phyloP scores from a whole-genome alignment of 2,329 filamentous ascomycete genomes.

The Scedosporium apiospermum region DNA sequence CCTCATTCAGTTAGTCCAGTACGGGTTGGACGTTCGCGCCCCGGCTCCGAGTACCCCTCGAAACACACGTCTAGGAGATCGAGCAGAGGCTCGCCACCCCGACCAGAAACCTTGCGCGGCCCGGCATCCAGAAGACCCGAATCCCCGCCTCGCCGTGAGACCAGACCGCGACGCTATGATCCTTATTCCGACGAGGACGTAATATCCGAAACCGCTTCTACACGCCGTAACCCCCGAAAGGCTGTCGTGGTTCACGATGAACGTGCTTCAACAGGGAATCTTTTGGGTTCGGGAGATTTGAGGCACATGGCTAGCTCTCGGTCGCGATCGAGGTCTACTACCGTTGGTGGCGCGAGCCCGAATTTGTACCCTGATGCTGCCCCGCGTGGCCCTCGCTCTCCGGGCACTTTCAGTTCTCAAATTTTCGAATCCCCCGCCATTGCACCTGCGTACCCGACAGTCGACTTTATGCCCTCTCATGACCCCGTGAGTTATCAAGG shows the following conservation, averaged over 20 bases:
- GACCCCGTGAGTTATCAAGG: constrained; percentile 9
- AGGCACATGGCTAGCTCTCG: not conserved
- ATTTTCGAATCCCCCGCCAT: not conserved
- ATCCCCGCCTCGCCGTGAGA: constrained; percentile 1
- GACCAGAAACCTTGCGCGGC: not conserved
- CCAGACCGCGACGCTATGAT: not conserved
- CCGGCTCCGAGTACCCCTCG: constrained; percentile 16
- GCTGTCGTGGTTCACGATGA: constrained; percentile 1
- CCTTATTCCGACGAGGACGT: not conserved
- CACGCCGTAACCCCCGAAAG: not conserved
- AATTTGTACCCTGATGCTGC: not conserved
- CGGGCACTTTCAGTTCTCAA: constrained; percentile 20
- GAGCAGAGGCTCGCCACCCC: not conserved
- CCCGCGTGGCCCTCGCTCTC: constrained; percentile 13
- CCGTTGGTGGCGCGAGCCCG: not conserved
- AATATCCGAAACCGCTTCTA: not conserved
- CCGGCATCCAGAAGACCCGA: not conserved
- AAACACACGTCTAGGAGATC: constrained; percentile 17
- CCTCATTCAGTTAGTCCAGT: constrained; percentile 15
- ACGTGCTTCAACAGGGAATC: not conserved
- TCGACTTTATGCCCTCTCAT: constrained; percentile 18
- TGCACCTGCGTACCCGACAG: constrained; percentile 17
- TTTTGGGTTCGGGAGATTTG: not conserved
- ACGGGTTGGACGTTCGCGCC: constrained; percentile 16
- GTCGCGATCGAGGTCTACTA: not conserved